These are phyloP conservation scores for Scedosporium minutisporum DNA, from an alignment of 2,329 filamentous ascomycete species.

Conservation along the genomic window DNA sequence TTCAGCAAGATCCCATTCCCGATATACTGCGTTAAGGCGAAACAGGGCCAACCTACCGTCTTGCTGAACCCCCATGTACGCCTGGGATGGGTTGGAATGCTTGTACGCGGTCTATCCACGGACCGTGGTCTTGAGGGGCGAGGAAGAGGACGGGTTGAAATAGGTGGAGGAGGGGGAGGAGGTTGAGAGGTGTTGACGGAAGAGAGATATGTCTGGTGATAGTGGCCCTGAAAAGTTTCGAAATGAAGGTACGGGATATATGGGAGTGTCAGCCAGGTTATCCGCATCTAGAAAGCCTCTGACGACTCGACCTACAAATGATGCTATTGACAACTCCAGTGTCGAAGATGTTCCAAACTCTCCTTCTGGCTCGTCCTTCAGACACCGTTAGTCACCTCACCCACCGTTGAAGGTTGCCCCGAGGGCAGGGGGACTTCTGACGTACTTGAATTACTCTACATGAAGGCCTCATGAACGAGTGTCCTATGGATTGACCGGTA, in stretches of 20 bases:
- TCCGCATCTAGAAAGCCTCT: not conserved
- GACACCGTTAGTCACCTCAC: not conserved
- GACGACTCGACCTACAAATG: constrained; percentile 2
- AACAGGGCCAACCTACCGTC: not conserved
- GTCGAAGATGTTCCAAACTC: not conserved
- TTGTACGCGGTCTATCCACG: not conserved
- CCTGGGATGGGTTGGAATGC: not conserved
- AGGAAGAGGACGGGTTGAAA: not conserved
- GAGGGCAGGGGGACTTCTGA: not conserved
- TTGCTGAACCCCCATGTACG: not conserved
- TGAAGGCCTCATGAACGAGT: not conserved
- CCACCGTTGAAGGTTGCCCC: not conserved
- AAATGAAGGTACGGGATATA: not conserved
- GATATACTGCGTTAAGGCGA: not conserved
- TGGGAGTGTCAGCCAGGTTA: not conserved
- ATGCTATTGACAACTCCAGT: not conserved
- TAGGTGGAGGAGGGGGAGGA: not conserved
- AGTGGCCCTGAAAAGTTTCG: not conserved
- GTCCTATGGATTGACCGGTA: not conserved
- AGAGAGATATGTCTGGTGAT: not conserved
- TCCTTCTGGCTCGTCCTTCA: not conserved
- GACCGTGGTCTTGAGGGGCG: not conserved
- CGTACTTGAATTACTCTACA: not conserved
- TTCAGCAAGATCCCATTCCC: not conserved
- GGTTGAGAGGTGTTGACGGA: not conserved